A percentile compares a stretch with the other conserved stretches of the same genome.
phyloP scores from a whole-genome alignment of 2,329 filamentous ascomycete species.

The Thelonectria discophora region DNA sequence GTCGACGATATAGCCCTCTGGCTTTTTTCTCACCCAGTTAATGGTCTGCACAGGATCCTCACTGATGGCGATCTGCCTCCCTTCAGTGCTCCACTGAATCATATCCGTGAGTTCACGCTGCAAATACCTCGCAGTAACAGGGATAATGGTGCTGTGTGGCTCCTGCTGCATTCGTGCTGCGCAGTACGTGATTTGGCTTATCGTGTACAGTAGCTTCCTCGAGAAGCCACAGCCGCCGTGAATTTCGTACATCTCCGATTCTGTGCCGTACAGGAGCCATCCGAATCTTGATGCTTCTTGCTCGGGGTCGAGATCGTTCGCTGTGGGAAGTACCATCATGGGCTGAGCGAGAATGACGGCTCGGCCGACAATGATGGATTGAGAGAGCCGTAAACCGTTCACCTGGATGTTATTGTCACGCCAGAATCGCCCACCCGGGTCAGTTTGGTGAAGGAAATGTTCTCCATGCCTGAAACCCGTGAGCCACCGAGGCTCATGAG shows the following conservation, averaged over 20 bases:
- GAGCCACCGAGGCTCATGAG: conserved; percentile 49
- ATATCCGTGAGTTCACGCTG: conserved; percentile 42
- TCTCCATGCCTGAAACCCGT: conserved; percentile 49
- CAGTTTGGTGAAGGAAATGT: conserved; percentile 46
- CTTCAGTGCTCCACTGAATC: conserved; percentile 50
- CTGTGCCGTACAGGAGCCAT: conserved; percentile 51
- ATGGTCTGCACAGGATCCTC: conserved; percentile 35
- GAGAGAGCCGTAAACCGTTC: conserved; percentile 47
- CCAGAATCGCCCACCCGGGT: conserved; percentile 51
- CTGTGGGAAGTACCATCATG: conserved; percentile 47
- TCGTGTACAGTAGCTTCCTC: conserved; percentile 49
- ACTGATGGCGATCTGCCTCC: conserved; percentile 28
- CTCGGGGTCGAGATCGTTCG: conserved; percentile 41
- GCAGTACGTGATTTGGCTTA: conserved; percentile 51
- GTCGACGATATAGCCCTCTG: conserved; percentile 39
- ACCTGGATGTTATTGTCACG: conserved; percentile 46
- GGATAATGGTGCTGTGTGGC: conserved; percentile 44
- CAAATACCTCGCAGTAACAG: conserved; percentile 44
- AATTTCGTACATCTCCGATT: conserved; percentile 48
- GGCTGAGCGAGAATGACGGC: conserved; percentile 52
- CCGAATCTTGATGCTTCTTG: conserved; percentile 47
- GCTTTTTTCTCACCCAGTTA: conserved; percentile 43
- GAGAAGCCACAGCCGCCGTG: conserved; percentile 55
- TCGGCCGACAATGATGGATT: conserved; percentile 52
- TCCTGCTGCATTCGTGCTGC: conserved; percentile 48